phyloP scores from a whole-genome alignment of 208 protist genomes.

The Trypanosomatidae sp. region DNA sequence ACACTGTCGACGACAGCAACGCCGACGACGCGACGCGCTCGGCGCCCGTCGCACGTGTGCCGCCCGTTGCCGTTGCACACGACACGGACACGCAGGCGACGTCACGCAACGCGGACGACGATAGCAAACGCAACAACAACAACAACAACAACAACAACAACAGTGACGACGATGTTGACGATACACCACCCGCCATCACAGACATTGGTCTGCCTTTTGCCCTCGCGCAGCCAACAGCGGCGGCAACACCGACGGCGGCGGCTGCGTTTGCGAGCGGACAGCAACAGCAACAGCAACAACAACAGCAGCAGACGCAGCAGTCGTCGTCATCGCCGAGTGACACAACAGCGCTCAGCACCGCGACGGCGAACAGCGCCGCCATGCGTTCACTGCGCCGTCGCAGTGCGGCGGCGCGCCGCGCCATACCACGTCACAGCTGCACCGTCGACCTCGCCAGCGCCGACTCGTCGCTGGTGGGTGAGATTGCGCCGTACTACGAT shows the following conservation, averaged over 20 bases:
- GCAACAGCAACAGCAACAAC: conserved; percentile 1
- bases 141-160: conserved; percentile 4
- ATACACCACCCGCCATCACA: background rate
- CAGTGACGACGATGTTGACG: background rate
- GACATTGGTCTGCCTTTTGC: background rate
- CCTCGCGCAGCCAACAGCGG: no score
- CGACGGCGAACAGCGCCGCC: no score
- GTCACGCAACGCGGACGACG: no score
- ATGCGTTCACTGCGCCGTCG: no score
- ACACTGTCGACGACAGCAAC: no score
- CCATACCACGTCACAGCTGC: conserved; percentile 1
- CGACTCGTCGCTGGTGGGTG: background rate
- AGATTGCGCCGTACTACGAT: conserved; percentile 2
- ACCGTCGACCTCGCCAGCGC: conserved; percentile 5
- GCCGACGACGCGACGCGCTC: no score
- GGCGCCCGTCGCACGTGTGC: no score
- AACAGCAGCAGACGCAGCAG: conserved; percentile 1
- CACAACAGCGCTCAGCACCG: background rate
- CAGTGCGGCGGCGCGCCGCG: background rate
- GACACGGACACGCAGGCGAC: no score
- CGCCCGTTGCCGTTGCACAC: no score
- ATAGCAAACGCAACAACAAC: background rate
- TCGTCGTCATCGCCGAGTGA: background rate
- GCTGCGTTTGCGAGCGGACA: background rate
- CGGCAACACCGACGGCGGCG: background rate